Conservation (phyloP, 495 filamentous ascomycete species). For the Hypoxylon perforatum region DNA sequence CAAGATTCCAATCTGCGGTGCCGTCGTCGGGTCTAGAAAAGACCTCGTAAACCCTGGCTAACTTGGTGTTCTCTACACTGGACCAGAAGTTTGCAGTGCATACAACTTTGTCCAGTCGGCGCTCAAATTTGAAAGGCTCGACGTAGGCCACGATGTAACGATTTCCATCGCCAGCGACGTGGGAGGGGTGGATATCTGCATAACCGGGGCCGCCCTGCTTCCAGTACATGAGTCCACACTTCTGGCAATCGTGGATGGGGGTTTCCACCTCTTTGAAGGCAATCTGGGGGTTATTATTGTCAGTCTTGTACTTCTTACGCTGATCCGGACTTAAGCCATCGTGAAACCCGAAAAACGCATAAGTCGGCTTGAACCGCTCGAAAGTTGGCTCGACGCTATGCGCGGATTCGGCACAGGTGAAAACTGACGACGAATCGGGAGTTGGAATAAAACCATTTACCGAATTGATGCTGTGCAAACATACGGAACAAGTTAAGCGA, state of each 20-base stretch:
- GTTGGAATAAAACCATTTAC: not conserved
- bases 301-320: not conserved
- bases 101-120: not conserved
- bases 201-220: not conserved
- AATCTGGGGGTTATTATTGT: too few species aligned
- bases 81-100: not conserved
- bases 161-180: conserved; percentile 12
- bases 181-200: conserved; percentile 15
- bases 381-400: conserved; percentile 17
- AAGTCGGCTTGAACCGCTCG: not conserved
- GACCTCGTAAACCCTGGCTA: not conserved
- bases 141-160: conserved; percentile 1
- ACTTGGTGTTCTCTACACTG: not conserved
- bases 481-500: not conserved
- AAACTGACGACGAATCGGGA: not conserved
- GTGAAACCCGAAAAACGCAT: not conserved
- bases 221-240: conserved; percentile 6
- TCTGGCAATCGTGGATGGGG: not conserved
- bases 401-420: not conserved
- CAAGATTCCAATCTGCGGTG: conserved; percentile 17
- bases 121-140: not conserved
- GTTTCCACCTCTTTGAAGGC: not conserved
- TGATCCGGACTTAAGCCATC: conserved; percentile 19
- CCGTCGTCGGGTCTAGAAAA: not conserved
- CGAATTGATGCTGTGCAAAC: not conserved